Base-by-base conservation (phyloP, 441 rosid genomes). In the Metrosideros polymorpha region DNA sequence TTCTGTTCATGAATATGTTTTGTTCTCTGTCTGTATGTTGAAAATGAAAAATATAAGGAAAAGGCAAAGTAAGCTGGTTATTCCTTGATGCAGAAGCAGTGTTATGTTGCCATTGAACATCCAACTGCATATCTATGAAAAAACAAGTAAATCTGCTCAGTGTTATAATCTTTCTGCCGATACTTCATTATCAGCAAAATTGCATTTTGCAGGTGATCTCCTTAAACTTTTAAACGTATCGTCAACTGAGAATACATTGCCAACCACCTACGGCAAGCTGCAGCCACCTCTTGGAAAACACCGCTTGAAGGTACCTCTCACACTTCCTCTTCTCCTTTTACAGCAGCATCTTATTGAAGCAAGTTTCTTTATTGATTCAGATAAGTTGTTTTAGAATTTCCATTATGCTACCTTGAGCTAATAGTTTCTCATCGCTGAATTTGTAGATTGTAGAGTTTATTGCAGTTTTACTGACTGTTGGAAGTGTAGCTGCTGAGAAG, bases 271-370 rank as follows among this genome's bases (percentile, higher is more conserved):
- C 88, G 99, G 99, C 76, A 95, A 93, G 89, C 89, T 97, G 92
- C 99, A 95, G 91, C 99, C 99, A 86, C 99, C 99, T 87, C 98
- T 97, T 43, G 98, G 99, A 82, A 97, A 95, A 89, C 99, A 95
- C 86, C 98, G 99, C 29, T 87, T 97, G 86, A 97, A 96, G 98
- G 99, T 96, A 85, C 77, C 79, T 85, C 24, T 88, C 86, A 63
- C 85, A 13, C 59, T 47, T 86, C 49, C 50, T 51, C 66, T 54
- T 54, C 71, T 27, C 25, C 87, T 84, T 6, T 39, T 53, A 13
- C 51, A 17, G 87, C 75, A 51, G 86, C 30, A 27, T 71, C 54
- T 75, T 82, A 49, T 84, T 51, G 10, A 43, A 39, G 43, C 43
- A 87, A 57, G 82, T 27, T 85, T 88, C 25, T 85, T 76, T 61